Conservation (phyloP, 306 rosid genomes). For the Glycyrrhiza uralensis region DNA sequence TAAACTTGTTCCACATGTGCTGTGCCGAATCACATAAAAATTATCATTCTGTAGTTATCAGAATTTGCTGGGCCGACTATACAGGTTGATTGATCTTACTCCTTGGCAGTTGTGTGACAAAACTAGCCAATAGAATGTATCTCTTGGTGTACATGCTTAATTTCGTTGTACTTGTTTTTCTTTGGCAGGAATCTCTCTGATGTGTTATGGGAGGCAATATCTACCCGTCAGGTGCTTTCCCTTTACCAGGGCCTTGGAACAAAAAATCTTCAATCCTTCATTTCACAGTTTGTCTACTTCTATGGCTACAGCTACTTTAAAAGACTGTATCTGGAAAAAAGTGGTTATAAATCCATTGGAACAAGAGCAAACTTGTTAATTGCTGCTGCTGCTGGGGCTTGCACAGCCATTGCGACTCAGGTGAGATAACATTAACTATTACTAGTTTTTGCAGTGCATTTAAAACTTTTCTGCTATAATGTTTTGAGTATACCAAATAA, state of each 20-base stretch:
- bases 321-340: constrained; percentile 67
- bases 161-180: constrained; percentile 24
- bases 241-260: constrained; percentile 96
- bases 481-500: not conserved
- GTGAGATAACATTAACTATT: constrained; percentile 42
- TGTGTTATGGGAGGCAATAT: constrained; percentile 86
- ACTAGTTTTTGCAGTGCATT: not conserved
- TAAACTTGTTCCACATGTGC: not conserved
- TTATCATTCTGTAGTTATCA: not conserved
- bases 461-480: not conserved
- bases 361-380: constrained; percentile 72
- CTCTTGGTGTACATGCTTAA: not conserved
- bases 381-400: constrained; percentile 99
- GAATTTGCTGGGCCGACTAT: not conserved
- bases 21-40: not conserved
- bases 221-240: constrained; percentile 68
- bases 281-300: constrained; percentile 89
- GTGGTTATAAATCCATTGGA: constrained; percentile 77
- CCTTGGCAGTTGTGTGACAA: not conserved
- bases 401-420: constrained; percentile 93
- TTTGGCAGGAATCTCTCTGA: constrained; percentile 79
- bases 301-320: constrained; percentile 98
- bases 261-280: constrained; percentile 88
- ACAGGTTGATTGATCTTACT: constrained; percentile 12
- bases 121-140: not conserved